Evolutionary conservation across 2,329 filamentous ascomycete genomes (phyloP).

Genomic region (Trichophyton equinum): DNA sequence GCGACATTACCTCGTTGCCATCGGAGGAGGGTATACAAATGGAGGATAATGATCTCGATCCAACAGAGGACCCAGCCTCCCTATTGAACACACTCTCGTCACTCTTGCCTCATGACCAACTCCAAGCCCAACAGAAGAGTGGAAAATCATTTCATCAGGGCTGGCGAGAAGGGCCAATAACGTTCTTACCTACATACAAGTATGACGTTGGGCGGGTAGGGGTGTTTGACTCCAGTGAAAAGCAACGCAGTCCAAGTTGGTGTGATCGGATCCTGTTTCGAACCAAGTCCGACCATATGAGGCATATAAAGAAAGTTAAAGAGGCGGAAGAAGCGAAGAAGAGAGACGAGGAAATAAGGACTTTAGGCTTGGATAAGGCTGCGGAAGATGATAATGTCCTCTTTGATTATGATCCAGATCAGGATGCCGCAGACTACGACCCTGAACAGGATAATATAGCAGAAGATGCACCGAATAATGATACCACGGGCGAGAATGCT

Average conservation of each 20-base stretch:
- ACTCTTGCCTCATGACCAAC: constrained; percentile 78
- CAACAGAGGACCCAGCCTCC: constrained; percentile 66
- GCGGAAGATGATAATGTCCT: constrained; percentile 68
- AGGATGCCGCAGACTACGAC: constrained; percentile 50
- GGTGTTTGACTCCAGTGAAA: constrained; percentile 90
- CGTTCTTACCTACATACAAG: constrained; percentile 90
- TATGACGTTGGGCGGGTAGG: constrained; percentile 92
- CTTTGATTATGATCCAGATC: constrained; percentile 81
- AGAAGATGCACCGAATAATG: constrained; percentile 14
- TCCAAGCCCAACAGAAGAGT: constrained; percentile 58
- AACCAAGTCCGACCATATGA: constrained; percentile 56
- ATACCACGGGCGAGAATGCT: constrained; percentile 31
- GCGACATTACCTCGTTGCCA: constrained; percentile 5
- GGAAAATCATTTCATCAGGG: constrained; percentile 80
- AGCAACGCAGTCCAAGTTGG: constrained; percentile 86
- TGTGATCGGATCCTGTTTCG: constrained; percentile 88
- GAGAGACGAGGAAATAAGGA: constrained; percentile 75
- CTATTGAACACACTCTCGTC: constrained; percentile 81
- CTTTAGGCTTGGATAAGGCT: constrained; percentile 59
- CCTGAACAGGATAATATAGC: constrained; percentile 31
- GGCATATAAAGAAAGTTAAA: constrained; percentile 49
- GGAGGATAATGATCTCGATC: constrained; percentile 54
- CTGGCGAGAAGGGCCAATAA: constrained; percentile 79
- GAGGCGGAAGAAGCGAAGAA: constrained; percentile 56
- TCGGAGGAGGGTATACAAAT: constrained; percentile 12